Base-by-base conservation (phyloP, 257 asterid species). In the Nicotiana sylvestris region DNA sequence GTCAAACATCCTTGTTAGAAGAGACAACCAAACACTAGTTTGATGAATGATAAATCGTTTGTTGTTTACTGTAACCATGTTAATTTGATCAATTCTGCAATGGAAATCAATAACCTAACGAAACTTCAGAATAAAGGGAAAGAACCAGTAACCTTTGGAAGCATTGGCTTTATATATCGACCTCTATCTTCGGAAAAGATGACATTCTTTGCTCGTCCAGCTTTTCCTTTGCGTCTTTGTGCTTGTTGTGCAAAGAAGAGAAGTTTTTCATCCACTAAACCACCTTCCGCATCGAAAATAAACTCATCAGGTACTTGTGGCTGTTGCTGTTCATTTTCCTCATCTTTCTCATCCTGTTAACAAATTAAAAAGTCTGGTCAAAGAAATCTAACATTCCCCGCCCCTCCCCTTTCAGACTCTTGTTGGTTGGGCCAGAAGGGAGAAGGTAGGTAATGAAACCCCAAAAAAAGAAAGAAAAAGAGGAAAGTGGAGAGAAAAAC, bases 241-340 rank as follows among this genome's bases (percentile, higher is more conserved):
- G 99, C 98, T 86, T 96, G 99, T 87, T 96, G 99, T 29, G 98
- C 98, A 90, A 96, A 96, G 93, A 96, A 94, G 87, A 96, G 97
- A 88, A 96, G 99, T 81, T 96, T 96, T 87, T 96, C 99, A 80
- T 94, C 99, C 87, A 96, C 97, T 64, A 96, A 85, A 60, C 98
- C 98, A 13, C 99, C 99, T 88, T 96, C 98, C 60, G 97, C 98
- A 88, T 96, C 98, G 18, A 96, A 94, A 87, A 96, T 91, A 89
- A 96, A 96, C 89, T 96, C 99, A 76, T 96, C 98, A 49, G 99
- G 99, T 83, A 96, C 74, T 87, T 96, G 99, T 21, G 90, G 92
- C 86, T 91, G 90, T 88, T 96, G 97, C 89, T 92, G 95, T 87
- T 95, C 99, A 80, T 93, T 91, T 81, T 95, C 98, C 85, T 91